Percentiles rank a stretch among this genome's conserved stretches.
phyloP scores from a whole-genome alignment of 352 stramenopile species.

The Thalassiosira pacifica region DNA sequence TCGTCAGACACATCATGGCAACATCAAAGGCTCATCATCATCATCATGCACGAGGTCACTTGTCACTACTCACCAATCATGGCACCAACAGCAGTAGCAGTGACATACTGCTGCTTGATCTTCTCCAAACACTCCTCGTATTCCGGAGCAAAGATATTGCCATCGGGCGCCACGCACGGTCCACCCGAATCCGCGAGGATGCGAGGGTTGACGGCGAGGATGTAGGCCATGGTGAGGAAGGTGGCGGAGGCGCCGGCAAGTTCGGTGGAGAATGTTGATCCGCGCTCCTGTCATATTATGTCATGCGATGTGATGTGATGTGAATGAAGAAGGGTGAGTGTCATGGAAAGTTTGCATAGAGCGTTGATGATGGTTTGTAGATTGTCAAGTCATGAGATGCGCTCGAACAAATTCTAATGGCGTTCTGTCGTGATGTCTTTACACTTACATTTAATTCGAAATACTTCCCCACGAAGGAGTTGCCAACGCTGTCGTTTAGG shows the following conservation, averaged over 20 bases:
- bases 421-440: background rate
- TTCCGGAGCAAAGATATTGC: constrained; percentile 54
- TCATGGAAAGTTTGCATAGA: no score
- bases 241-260: constrained; percentile 73
- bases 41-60: no score
- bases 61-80: constrained; percentile 59
- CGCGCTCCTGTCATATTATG: no score
- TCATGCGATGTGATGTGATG: no score
- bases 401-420: no score
- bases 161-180: constrained; percentile 59
- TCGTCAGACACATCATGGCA: no score
- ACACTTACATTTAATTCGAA: constrained; percentile 1
- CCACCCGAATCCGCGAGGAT: constrained; percentile 80
- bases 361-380: no score
- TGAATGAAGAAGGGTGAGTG: constrained; percentile 12
- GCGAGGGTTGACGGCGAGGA: constrained; percentile 82
- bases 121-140: constrained; percentile 66
- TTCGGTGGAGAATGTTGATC: constrained; percentile 70
- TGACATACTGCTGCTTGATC: constrained; percentile 76
- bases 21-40: no score
- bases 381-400: no score
- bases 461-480: constrained; percentile 22
- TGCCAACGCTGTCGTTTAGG: constrained; percentile 12
- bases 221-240: constrained; percentile 86
- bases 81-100: constrained; percentile 72